Base-by-base conservation (phyloP, 1,284 basidiomycete species). In the Trichosporon asahii region DNA sequence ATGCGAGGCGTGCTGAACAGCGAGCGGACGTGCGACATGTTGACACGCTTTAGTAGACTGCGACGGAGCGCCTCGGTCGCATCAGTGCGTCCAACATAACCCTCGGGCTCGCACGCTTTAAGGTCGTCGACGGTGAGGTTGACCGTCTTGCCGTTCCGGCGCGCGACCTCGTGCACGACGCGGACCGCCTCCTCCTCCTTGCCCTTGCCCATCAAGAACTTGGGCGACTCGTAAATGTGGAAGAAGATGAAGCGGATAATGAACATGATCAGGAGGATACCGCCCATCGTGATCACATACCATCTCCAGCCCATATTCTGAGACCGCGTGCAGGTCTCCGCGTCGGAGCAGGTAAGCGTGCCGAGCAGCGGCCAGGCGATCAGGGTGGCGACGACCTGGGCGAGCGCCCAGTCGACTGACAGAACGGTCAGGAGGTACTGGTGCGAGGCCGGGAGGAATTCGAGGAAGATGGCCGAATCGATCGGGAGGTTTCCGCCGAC, bases 331-430 rank as follows among this genome's bases (percentile, higher is more conserved):
- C 78, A 78, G 4, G 27, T 57, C 53, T 57, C 55, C 35, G 9
- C 18, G 29, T 14, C 53, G 31, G 3, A 14, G 18, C 66, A 77
- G 77, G 18, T 76, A 73, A 46, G 72, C 61, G 65, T 68, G 21
- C 77, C 78, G 14, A 79, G 72, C 14, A 72, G 63, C 67, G 77
- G 77, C 79, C 77, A 79, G 1, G 78, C 78, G 55, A 79, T 69
- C 12, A 78, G 68, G 6, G 74, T 76, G 0, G 76, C 76, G 37
- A 79, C 18, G 12, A 79, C 72, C 68, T 79, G 77, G 0, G 89
- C 89, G n/a, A 89, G 76, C 6, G 88, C 87, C 89, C 89, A 90
- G 85, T 88, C 90, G 46, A 87, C 85, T 12, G 88, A 89, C 0
- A 90, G 85, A 27, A 90, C 82, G 0, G 89, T 90, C 46, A 90